phyloP scores from a whole-genome alignment of 306 rosid genomes.

The Canavalia ensiformis region DNA sequence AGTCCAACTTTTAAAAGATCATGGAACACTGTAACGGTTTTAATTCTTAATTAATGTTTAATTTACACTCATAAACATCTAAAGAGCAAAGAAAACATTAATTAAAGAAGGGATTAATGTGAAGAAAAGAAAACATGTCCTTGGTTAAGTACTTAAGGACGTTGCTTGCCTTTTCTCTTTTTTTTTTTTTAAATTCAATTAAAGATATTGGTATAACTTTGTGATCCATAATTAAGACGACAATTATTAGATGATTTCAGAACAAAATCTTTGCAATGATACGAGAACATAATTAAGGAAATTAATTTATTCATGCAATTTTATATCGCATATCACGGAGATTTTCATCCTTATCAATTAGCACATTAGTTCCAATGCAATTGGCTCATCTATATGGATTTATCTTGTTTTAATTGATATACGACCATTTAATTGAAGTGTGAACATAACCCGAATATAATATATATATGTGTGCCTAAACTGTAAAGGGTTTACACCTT shows the following conservation, averaged over 20 bases:
- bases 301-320: conserved; percentile 10
- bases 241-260: conserved; percentile 5
- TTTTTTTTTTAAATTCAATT: neutral
- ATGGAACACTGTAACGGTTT: neutral
- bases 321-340: conserved; percentile 3
- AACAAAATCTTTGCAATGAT: conserved; percentile 44
- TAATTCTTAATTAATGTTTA: neutral
- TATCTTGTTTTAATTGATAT: conserved; percentile 18
- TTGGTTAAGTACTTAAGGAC: neutral
- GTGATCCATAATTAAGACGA: conserved; percentile 12
- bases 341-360: conserved; percentile 40
- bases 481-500: conserved; percentile 18
- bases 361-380: conserved; percentile 13
- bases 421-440: neutral
- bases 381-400: conserved; percentile 17
- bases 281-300: conserved; percentile 26
- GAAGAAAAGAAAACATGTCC: neutral
- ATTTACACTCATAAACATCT: neutral
- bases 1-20: neutral
- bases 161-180: neutral
- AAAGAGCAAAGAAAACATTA: neutral
- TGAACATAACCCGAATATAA: conserved; percentile 25
- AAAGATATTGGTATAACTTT: neutral
- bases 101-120: neutral
- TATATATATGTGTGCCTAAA: neutral